Evolutionary conservation across 352 stramenopile species (phyloP).

Genomic region (Globisporangium radiosum): DNA sequence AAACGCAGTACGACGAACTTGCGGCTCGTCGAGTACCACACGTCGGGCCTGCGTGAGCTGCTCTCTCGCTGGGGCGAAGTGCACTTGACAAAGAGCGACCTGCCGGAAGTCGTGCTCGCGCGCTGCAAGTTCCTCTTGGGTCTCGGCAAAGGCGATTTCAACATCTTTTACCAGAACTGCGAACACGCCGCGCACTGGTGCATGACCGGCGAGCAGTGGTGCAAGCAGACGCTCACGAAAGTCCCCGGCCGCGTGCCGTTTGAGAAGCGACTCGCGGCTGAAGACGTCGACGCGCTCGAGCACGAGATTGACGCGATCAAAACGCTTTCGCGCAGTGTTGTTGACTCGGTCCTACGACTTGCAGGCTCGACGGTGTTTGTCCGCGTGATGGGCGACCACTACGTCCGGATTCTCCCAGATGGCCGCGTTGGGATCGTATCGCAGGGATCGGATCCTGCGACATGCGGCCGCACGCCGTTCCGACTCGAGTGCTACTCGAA

Average conservation of each 20-base stretch:
- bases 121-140: slow-evolving; percentile 80
- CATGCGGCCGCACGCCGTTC: slow-evolving; percentile 58
- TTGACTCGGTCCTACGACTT: slow-evolving; percentile 64
- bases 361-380: slow-evolving; percentile 51
- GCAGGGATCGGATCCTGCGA: slow-evolving; percentile 32
- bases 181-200: slow-evolving; percentile 85
- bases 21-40: slow-evolving; percentile 84
- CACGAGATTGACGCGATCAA: slow-evolving; percentile 77
- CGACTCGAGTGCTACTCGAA: slow-evolving; percentile 70
- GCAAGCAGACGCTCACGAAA: slow-evolving; percentile 79
- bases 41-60: slow-evolving; percentile 68
- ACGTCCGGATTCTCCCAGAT: slow-evolving; percentile 42
- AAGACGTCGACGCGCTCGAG: slow-evolving; percentile 71
- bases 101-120: slow-evolving; percentile 76
- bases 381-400: slow-evolving; percentile 65
- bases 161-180: slow-evolving; percentile 87
- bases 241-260: slow-evolving; percentile 70
- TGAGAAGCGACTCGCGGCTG: slow-evolving; percentile 59
- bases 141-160: slow-evolving; percentile 73
- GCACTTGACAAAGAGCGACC: slow-evolving; percentile 72
- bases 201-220: slow-evolving; percentile 87
- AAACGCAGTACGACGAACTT: slow-evolving; percentile 52
- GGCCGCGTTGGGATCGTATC: slow-evolving; percentile 51
- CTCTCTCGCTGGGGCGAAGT: slow-evolving; percentile 82
- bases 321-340: slow-evolving; percentile 49